phyloP scores from a whole-genome alignment of 805 yeast species.

The Lipomyces sp. region DNA sequence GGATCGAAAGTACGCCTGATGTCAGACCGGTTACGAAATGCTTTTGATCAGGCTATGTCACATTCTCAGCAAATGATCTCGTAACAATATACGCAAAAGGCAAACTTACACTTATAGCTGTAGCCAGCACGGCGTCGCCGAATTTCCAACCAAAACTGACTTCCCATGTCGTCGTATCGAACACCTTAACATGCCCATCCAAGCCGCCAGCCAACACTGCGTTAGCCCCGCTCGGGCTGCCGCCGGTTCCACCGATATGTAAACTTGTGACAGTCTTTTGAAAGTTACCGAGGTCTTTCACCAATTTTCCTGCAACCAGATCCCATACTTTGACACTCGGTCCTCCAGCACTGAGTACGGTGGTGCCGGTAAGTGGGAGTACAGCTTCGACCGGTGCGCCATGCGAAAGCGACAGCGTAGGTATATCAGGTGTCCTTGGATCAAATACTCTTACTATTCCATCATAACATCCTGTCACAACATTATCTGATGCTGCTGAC shows the following conservation, averaged over 20 bases:
- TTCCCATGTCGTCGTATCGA: constrained; percentile 75
- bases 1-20: constrained; percentile 83
- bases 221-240: constrained; percentile 48
- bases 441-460: constrained; percentile 84
- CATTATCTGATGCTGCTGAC: constrained; percentile 72
- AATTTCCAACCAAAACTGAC: constrained; percentile 97
- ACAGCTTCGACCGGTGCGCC: constrained; percentile 84
- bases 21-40: constrained; percentile 93
- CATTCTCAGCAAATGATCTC: constrained; percentile 38
- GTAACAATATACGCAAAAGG: not conserved
- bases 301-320: constrained; percentile 71
- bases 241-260: constrained; percentile 28
- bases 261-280: constrained; percentile 73
- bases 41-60: constrained; percentile 75
- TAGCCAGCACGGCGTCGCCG: constrained; percentile 87
- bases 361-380: constrained; percentile 68
- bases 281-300: constrained; percentile 79
- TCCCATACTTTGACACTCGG: constrained; percentile 91
- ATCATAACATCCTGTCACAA: constrained; percentile 95
- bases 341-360: constrained; percentile 82
- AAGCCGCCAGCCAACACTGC: constrained; percentile 92
- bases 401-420: constrained; percentile 72
- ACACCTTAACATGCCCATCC: constrained; percentile 96
- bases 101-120: constrained; percentile 54
- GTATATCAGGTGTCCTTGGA: constrained; percentile 60